Evolutionary conservation across 148 eudicot genomes (phyloP), one percentile per base, ranked within the genome.

Genomic region (Fagopyrum esculentum): DNA sequence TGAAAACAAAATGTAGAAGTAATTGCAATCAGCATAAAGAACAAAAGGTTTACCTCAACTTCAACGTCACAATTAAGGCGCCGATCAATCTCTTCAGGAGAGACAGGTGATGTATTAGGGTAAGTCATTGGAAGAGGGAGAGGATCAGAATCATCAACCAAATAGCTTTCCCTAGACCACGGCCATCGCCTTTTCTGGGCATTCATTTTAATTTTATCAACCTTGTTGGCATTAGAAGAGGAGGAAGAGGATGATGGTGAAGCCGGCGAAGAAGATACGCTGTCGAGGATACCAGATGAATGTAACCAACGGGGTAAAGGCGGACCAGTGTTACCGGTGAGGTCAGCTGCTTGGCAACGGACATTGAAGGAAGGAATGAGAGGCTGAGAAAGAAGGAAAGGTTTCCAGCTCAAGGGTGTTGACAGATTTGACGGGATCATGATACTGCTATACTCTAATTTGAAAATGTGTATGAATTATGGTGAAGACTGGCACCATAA

Each of bases 41-140:
- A 2, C 74, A 64, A 17, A 71, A 40, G 76, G 15, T 75, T 7
- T 4, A 93, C 98, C 98, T 88, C 84, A 47, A 77, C 10, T 51
- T 17, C 40, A 51, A 97, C 90, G 73, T 91, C 93, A 51, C 98
- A 93, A 1, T 77, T 79, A 70, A 93, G 91, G 30, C 97, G 86
- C 5, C 84, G 81, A 64, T 89, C 91, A 29, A 94, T 82, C 45
- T 77, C 98, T 2, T 93, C 93, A 0, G 88, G 78, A 29, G 90
- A 54, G 9, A 81, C 87, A 1, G 97, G 97, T 15, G 84, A 61
- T 5, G 93, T 59, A 78, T 90, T 77, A 3, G 98, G 97, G 78
- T 81, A 85, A 49, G 97, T 83, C 97, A 90, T 91, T 2, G 98
- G 98, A 43, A 91, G 88, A 16, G 97, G 96, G 50, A 90, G 88